phyloP scores from a whole-genome alignment of 495 filamentous ascomycete genomes.

The Penicillium odoratum region DNA sequence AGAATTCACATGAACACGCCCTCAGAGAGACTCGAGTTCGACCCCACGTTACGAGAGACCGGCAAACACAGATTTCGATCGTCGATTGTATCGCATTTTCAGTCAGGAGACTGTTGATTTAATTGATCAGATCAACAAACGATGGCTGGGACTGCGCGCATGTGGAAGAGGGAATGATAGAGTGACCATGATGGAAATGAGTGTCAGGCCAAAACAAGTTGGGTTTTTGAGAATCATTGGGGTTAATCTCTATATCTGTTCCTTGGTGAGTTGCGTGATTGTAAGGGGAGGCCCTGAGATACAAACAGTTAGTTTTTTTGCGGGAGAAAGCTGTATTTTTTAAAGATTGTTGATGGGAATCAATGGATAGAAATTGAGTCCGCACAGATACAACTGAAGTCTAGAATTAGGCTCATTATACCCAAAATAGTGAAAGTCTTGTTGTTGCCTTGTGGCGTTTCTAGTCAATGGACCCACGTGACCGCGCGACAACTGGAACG shows the following conservation, averaged over 20 bases:
- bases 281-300: background rate
- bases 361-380: background rate
- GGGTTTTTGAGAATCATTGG: background rate
- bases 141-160: background rate
- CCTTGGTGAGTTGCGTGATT: background rate
- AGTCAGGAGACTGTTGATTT: conserved; percentile 2
- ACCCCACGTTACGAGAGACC: conserved; percentile 12
- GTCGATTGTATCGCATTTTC: conserved; percentile 19
- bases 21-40: conserved; percentile 28
- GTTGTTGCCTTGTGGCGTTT: conserved; percentile 4
- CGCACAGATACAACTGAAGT: background rate
- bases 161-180: background rate
- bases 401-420: background rate
- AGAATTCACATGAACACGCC: conserved; percentile 29
- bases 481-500: conserved; percentile 43
- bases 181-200: background rate
- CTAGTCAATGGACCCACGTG: conserved; percentile 33
- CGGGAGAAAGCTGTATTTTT: background rate
- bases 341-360: background rate
- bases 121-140: background rate
- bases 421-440: conserved; percentile 1
- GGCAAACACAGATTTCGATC: conserved; percentile 15
- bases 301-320: background rate
- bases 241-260: background rate
- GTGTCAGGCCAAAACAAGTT: background rate